A percentile compares a stretch with the other conserved stretches of the same genome.
Conservation (phyloP, 1,284 basidiomycete genomes). For the Irpex sp. region DNA sequence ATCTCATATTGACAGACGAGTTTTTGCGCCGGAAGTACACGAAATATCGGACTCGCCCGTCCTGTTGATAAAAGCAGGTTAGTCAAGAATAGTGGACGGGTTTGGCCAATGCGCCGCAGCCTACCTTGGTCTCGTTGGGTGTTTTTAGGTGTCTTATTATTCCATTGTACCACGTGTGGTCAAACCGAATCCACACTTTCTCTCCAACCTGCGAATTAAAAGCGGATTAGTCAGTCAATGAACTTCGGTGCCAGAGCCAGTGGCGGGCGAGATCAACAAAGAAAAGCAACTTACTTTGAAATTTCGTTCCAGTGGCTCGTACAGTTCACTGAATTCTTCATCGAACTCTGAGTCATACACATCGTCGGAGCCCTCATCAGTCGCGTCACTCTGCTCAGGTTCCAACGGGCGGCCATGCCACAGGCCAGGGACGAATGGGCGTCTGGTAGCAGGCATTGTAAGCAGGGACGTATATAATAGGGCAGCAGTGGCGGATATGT, state of each 20-base stretch:
- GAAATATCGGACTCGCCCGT: constrained; percentile 2
- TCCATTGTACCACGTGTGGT: constrained; percentile 6
- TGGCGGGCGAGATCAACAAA: neutral
- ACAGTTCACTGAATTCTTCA: neutral
- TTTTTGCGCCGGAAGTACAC: constrained; percentile 11
- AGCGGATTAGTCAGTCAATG: neutral
- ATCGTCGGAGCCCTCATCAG: constrained; percentile 1
- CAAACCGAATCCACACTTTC: constrained; percentile 5
- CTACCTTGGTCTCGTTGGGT: constrained; percentile 4
- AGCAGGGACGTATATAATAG: neutral
- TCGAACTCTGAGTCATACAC: neutral
- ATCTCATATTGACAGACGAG: constrained; percentile 38
- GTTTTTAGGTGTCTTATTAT: constrained; percentile 1
- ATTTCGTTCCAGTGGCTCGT: neutral
- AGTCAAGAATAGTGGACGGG: neutral
- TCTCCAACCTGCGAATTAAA: constrained; percentile 1
- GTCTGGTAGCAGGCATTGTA: neutral
- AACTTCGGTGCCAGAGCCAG: neutral
- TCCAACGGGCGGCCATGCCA: neutral
- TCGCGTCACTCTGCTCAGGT: constrained; percentile 2
- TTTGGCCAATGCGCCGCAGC: neutral
- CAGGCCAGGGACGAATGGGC: constrained; percentile 1
- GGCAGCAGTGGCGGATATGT: neutral
- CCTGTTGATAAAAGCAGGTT: neutral
- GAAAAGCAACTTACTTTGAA: neutral